Base-by-base conservation (phyloP, 257 asterid species). In the Cruciata laevipes region DNA sequence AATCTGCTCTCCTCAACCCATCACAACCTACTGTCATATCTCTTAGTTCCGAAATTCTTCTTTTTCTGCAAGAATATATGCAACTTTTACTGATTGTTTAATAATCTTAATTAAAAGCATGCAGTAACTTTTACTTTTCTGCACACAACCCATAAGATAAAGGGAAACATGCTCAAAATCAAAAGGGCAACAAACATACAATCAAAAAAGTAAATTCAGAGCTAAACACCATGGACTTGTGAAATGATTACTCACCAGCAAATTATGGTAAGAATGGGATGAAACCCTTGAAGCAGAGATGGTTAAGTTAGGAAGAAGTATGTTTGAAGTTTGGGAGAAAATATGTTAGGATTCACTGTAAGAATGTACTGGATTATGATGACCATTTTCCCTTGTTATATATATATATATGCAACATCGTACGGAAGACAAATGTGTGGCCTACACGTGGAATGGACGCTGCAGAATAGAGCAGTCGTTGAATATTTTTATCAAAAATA, bases 161-260 rank as follows among this genome's bases (percentile, higher is more conserved):
- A 47, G 55, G 68, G 40, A 10, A 2, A 38, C 35, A 38, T 5
- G 25, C n/a, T 42, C 17, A 58, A 65, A 20, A 53, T 25, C 30
- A n/a, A n/a, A n/a, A n/a, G n/a, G n/a, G 38, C 47, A 42, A 7
- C 17, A 21, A 1, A 42, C 24, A 23, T 13, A 24, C 57, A 25
- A 7, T 18, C 10, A 23, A 44, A 13, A 25, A 17, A n/a, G 60
- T 53, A 9, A 14, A 53, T 21, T 21, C 60, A 53, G 20, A 53
- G 55, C 20, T 14, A 27, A 30, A 17, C 1, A 27, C 14, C 20
- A 47, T 24, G 8, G 11, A 61, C 47, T 33, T 31, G 16, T 4
- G 62, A 33, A 67, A 66, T 57, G 76, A 52, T 23, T 69, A 74
- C 85, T 82, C 79, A 84, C 93, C 88, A 75, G 61, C 59, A 75